Base-by-base conservation (phyloP, 805 yeast species). In the Ogataea chonburiensis region DNA sequence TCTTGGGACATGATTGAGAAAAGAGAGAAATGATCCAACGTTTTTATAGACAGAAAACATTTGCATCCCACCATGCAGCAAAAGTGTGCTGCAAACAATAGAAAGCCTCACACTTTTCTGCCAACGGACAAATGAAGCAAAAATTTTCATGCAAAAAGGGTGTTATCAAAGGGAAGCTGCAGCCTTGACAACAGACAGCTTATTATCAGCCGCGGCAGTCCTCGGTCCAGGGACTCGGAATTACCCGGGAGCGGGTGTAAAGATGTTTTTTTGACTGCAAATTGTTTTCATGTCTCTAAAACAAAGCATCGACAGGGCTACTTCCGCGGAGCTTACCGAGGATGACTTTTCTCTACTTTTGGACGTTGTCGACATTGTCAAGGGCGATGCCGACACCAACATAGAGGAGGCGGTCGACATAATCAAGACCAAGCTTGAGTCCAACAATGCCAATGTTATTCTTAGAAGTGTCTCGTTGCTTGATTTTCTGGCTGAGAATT, bases 271-370 rank as follows among this genome's bases (percentile, higher is more conserved):
- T n/a, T n/a, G n/a, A n/a, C n/a, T n/a, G n/a, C n/a, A n/a, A 17
- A 17, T 17, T 27, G 5, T 27, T 8, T 28, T 10, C 16, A 49
- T 49, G 55, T 28, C 55, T 5, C 34, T 52, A 14, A 37, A 21
- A 33, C 39, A 37, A 8, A 33, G 52, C 9, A 47, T 58, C 13
- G 60, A 52, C 31, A 70, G 69, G 53, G 86, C 89, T 13, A 84
- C 93, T 0, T 80, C 77, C 45, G 73, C 80, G 21, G 70, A 71
- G 11, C 64, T 81, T 22, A 70, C 79, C 4, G 63, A 72, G 10
- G 93, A 84, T 52, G 81, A 84, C 61, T 84, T 86, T 81, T 76
- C 73, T 32, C 66, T 63, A 36, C 70, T 82, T 22, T 56, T 84
- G 12, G 80, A 73, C 34, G 85, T 76, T 2, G 82, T 87, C 45